Percentiles rank a stretch among this genome's conserved stretches.
These are phyloP conservation scores for Colletotrichum costaricense DNA, from an alignment of 2,329 filamentous ascomycete species.

Conservation along the genomic window DNA sequence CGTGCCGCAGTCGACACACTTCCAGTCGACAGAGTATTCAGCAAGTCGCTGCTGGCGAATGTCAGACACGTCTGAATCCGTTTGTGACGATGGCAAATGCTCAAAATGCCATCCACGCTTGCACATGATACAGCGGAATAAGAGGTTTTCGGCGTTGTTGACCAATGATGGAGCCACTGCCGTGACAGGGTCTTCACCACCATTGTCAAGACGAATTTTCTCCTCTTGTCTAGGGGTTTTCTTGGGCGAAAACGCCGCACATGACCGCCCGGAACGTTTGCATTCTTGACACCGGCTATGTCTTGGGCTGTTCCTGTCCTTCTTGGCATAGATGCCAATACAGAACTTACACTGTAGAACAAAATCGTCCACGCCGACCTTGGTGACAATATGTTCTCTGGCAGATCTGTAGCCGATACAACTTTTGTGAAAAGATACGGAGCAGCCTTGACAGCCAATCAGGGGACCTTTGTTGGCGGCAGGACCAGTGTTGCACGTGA, in stretches of 20 bases:
- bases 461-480: constrained; percentile 73
- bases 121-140: constrained; percentile 87
- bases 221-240: constrained; percentile 86
- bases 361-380: constrained; percentile 80
- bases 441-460: constrained; percentile 93
- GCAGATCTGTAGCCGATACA: constrained; percentile 81
- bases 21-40: constrained; percentile 81
- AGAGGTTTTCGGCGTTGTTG: constrained; percentile 79
- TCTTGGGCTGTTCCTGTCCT: constrained; percentile 76
- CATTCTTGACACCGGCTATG: constrained; percentile 80
- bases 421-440: constrained; percentile 81
- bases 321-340: constrained; percentile 74
- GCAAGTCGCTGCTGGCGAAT: constrained; percentile 72
- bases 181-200: constrained; percentile 80
- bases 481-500: constrained; percentile 72
- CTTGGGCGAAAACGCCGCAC: constrained; percentile 77
- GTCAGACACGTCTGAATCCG: constrained; percentile 42
- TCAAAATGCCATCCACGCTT: constrained; percentile 85
- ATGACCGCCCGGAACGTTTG: constrained; percentile 73
- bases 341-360: constrained; percentile 92
- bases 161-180: constrained; percentile 71
- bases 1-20: constrained; percentile 81
- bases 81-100: constrained; percentile 66
- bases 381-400: constrained; percentile 91
- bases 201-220: constrained; percentile 81